Evolutionary conservation across 23 red algal species (phyloP).

Genomic region (Pyropia haitanensis): DNA sequence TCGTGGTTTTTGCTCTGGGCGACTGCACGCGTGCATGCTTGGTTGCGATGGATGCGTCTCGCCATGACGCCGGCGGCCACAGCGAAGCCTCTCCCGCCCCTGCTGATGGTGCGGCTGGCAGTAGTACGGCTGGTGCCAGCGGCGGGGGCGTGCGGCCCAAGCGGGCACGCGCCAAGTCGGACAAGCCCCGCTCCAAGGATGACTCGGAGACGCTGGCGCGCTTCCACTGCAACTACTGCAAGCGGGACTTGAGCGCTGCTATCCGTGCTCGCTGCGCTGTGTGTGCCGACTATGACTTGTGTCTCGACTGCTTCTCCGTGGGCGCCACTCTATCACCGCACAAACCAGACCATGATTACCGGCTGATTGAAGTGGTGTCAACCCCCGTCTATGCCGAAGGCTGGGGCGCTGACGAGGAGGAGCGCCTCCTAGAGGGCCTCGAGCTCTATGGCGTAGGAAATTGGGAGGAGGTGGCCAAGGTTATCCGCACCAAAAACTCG

Average conservation of each 20-base stretch:
- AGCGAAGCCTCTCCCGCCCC: no score
- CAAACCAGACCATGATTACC: conserved; percentile 55
- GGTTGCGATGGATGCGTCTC: no score
- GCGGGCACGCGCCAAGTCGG: conserved; percentile 44
- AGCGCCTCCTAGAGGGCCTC: conserved; percentile 81
- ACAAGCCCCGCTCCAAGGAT: conserved; percentile 27
- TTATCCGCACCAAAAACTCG: conserved; percentile 56
- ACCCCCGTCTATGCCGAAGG: conserved; percentile 40
- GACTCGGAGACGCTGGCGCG: conserved; percentile 37
- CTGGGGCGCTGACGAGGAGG: conserved; percentile 93
- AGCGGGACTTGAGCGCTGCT: conserved; percentile 62
- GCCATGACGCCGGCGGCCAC: no score
- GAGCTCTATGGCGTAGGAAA: conserved; percentile 91
- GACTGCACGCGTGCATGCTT: no score
- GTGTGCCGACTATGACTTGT: conserved; percentile 92
- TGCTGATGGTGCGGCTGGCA: no score
- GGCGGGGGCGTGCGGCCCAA: conserved; percentile 18
- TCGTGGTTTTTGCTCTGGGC: no score
- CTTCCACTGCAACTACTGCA: conserved; percentile 97
- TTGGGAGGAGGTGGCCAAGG: conserved; percentile 82
- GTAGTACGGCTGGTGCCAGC: no score
- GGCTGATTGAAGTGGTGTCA: conserved; percentile 57
- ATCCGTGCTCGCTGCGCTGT: conserved; percentile 88
- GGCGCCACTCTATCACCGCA: conserved; percentile 73
- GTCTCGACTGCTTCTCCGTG: conserved; percentile 94